Base-by-base conservation (phyloP, 352 stramenopile genomes). In the Detonula confervacea region DNA sequence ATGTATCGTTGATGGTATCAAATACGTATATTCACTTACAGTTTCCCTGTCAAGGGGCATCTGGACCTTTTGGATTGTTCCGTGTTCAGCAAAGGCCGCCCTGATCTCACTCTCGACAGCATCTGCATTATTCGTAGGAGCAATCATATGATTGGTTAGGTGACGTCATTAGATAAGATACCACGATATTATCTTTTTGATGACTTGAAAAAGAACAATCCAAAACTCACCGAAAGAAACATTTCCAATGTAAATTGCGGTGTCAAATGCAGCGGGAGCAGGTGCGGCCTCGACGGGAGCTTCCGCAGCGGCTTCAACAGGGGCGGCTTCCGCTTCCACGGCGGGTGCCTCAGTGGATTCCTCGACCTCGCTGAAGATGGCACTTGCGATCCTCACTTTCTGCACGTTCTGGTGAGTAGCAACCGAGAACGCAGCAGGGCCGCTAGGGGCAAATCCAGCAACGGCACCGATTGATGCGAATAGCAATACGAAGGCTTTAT, bases 171-270 rank as follows among this genome's bases (percentile, higher is more conserved):
- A 49, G 18, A 16, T 44, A 30, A 35, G 39, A 66, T 12, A 22
- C 27, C 52, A 54, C 11, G 56, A 46, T 55, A 57, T 3, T 25
- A 18, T 46, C 22, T 11, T 24, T 37, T 42, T 8, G 1, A 35
- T 55, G 29, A 18, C 16, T 37, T 14, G 7, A 14, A 44, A 62
- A 55, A 52, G 30, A 49, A 49, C 39, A 49, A 49, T 16, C n/a
- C 39, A 52, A 35, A 37, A 73, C 84, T 72, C 80, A 91, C 84
- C 81, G 70, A 87, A 93, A 49, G 74, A 81, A 77, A 93, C 61
- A 60, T 93, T 93, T 79, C 84, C 87, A 33, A 93, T 46, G 63
- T 90, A 90, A 27, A 90, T 80, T 64, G 70, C 55, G 33, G 47
- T 54, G 20, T 81, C 73, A 51, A 60, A 77, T 35, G 63, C 60